Conservation (phyloP, 106 monocot genomes). For the Iris macrosiphon region DNA sequence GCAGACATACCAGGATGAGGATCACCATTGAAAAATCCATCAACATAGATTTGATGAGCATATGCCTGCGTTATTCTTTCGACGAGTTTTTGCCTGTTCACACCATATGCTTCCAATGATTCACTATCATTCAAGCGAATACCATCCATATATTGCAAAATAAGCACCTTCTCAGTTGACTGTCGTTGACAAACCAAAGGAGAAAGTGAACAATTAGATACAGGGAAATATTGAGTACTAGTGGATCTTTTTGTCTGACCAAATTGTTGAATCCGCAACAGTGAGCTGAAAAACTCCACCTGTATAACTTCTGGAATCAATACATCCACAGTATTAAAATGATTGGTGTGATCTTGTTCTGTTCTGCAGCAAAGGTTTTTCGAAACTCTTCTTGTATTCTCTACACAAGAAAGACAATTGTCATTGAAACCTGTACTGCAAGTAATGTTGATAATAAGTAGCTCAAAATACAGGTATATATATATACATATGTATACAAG, state of each 20-base stretch:
- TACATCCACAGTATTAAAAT: slow-evolving; percentile 61
- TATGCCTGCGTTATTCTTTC: slow-evolving; percentile 99
- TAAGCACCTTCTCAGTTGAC: slow-evolving; percentile 90
- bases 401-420: slow-evolving; percentile 10
- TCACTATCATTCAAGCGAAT: slow-evolving; percentile 84
- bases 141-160: slow-evolving; percentile 98
- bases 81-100: slow-evolving; percentile 89
- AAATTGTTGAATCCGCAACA: too few species aligned
- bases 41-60: slow-evolving; percentile 98
- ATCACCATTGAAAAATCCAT: slow-evolving; percentile 99
- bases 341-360: slow-evolving; percentile 5
- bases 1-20: slow-evolving; percentile 87
- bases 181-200: slow-evolving; percentile 19
- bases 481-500: too few species aligned
- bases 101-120: slow-evolving; percentile 60
- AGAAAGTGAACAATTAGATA: neutral
- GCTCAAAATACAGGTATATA: slow-evolving; percentile 1
- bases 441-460: neutral
- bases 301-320: slow-evolving; percentile 92
- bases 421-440: too few species aligned
- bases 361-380: slow-evolving; percentile 49
- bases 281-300: slow-evolving; percentile 28
- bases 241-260: neutral
- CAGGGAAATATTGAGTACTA: neutral
- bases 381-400: slow-evolving; percentile 84